Evolutionary conservation across 768 basidiomycete species (phyloP), one percentile per base, ranked within the genome.

Genomic region (Terana coerulea): DNA sequence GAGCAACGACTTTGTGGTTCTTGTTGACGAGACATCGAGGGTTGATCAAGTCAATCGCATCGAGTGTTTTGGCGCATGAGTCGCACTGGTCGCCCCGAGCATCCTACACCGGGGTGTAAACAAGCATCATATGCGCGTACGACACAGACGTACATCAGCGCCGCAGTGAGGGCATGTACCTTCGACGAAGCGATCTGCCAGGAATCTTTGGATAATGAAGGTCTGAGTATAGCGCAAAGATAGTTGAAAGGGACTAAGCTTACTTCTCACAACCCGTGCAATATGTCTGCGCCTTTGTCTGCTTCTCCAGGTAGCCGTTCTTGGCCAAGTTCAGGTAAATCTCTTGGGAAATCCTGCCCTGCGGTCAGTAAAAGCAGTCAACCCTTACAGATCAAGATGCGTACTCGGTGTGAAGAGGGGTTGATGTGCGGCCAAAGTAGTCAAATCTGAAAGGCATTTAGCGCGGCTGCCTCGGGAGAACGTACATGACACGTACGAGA

Each of bases 81-180:
- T 99, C 97, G 68, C 97, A 99, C 72, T 99, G 97, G 67, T 99
- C 97, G 7, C 97, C 97, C 30, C 97, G 88, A 29, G 95, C 97
- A 61, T 98, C 97, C 88, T 92, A 50, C 24, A n/a, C n/a, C n/a
- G 17, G 7, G n/a, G 17, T 19, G 17, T 11, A 9, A 10, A 34
- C 3, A 33, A 34, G 31, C 6, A 5, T 41, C 19, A 41, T 52
- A 37, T 14, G 31, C 3, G 35, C n/a, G 34, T 45, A 31, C 3
- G 15, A 22, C 26, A 26, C 21, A 12, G 11, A 62, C 78, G 58
- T 53, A 89, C 89, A 53, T 93, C 87, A 57, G 84, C 93, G 42
- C 78, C 80, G 64, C 97, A 98, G 68, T 97, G 79, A 0, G 97
- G 97, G 65, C 97, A 99, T 29, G 82, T 91, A n/a, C 97, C 97